Conservation (phyloP, 1,284 basidiomycete species). For the Cutaneotrichosporon cyanovorans region DNA sequence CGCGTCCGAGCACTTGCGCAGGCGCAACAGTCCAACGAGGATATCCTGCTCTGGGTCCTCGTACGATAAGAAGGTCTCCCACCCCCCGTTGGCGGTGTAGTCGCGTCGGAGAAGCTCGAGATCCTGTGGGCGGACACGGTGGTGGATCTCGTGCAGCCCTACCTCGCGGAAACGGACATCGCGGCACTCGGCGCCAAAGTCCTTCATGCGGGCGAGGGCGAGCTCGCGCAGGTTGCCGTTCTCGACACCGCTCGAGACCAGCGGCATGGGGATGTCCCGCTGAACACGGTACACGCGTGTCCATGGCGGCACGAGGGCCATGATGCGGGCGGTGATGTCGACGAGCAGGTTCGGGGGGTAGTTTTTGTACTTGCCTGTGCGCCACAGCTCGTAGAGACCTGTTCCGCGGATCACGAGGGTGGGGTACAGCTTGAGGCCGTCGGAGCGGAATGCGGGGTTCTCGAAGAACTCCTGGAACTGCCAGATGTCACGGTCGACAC, state of each 20-base stretch:
- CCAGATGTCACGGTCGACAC: constrained; percentile 92
- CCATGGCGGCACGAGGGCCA: constrained; percentile 97
- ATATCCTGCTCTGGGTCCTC: constrained; percentile 97
- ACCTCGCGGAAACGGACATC: constrained; percentile 98
- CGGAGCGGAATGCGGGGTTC: constrained; percentile 93
- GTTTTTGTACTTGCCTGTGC: constrained; percentile 95
- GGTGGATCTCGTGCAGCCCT: constrained; percentile 98
- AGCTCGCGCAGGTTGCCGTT: constrained; percentile 97
- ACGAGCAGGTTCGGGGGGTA: constrained; percentile 98
- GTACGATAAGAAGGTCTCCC: constrained; percentile 99
- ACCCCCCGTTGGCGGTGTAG: constrained; percentile 94
- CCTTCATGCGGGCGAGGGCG: constrained; percentile 94
- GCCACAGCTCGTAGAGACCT: constrained; percentile 92
- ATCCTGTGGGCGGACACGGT: constrained; percentile 91
- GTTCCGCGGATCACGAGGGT: constrained; percentile 97
- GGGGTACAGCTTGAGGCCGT: constrained; percentile 97
- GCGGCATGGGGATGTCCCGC: constrained; percentile 90
- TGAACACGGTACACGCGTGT: constrained; percentile 97
- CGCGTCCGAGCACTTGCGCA: constrained; percentile 91
- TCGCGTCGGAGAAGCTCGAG: constrained; percentile 95
- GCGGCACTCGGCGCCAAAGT: constrained; percentile 94
- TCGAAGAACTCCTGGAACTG: constrained; percentile 95
- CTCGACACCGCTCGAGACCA: constrained; percentile 94
- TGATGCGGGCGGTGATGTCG: constrained; percentile 90
- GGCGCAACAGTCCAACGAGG: constrained; percentile 81